Evolutionary conservation across 108 stramenopile genomes (phyloP).

Genomic region (Parietichytrium sp.): DNA sequence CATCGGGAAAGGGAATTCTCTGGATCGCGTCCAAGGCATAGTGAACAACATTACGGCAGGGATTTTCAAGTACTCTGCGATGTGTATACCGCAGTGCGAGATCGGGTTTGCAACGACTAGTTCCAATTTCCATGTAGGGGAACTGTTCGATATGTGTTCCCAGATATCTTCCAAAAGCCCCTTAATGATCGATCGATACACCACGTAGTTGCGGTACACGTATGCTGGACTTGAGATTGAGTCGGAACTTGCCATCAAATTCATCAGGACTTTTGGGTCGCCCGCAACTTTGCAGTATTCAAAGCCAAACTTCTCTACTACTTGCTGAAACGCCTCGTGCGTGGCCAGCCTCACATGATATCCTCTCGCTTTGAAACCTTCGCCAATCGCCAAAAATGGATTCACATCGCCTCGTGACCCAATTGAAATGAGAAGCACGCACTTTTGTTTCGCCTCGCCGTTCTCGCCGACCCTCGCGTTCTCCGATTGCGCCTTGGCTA

Average conservation of each 20-base stretch:
- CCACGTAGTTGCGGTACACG: neutral
- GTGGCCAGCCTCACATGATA: constrained; percentile 27
- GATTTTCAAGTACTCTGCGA: constrained; percentile 20
- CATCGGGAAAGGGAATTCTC: constrained; percentile 26
- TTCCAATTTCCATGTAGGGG: neutral
- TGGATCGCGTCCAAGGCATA: constrained; percentile 33
- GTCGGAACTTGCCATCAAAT: neutral
- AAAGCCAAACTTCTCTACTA: neutral
- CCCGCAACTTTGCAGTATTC: constrained; percentile 32
- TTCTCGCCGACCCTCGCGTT: too few relatives aligned
- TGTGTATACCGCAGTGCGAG: constrained; percentile 11
- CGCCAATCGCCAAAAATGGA: constrained; percentile 16
- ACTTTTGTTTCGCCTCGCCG: too few relatives aligned
- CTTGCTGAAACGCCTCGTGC: neutral
- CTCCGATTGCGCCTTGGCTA: too few relatives aligned
- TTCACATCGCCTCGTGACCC: constrained; percentile 35
- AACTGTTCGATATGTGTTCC: neutral
- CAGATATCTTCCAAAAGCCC: constrained; percentile 14
- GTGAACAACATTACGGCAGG: constrained; percentile 17
- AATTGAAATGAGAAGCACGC: neutral
- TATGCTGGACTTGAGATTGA: neutral
- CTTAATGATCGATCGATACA: constrained; percentile 9
- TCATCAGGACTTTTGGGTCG: constrained; percentile 34
- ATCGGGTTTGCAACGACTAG: constrained; percentile 25
- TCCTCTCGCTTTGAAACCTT: constrained; percentile 12